Conservation (phyloP, 1,139 yeast genomes). For the Taiozyma sp. region DNA sequence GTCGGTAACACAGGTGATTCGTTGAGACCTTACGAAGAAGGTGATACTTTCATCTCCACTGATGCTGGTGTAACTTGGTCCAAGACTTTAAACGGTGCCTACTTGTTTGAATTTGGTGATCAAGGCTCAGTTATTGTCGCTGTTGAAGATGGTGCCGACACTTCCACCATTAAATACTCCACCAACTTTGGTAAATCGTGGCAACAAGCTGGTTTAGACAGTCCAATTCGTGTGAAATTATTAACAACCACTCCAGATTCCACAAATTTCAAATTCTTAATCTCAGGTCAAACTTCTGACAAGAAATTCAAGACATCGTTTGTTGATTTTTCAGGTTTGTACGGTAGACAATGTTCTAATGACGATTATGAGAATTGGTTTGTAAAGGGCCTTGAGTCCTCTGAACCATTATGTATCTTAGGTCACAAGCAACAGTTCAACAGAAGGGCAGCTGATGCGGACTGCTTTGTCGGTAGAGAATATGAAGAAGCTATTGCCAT, state of each 20-base stretch:
- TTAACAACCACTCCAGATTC: slow-evolving; percentile 65
- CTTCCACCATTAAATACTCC: slow-evolving; percentile 46
- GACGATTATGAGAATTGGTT: slow-evolving; percentile 65
- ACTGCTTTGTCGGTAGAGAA: slow-evolving; percentile 61
- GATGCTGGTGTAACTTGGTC: slow-evolving; percentile 80
- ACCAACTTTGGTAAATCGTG: slow-evolving; percentile 73
- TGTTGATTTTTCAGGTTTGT: slow-evolving; percentile 59
- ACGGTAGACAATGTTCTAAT: slow-evolving; percentile 44
- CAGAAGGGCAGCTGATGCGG: slow-evolving; percentile 62
- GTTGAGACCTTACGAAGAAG: slow-evolving; percentile 24
- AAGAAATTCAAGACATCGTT: slow-evolving; percentile 26
- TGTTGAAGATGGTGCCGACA: slow-evolving; percentile 32
- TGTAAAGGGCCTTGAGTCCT: slow-evolving; percentile 38
- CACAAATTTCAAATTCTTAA: slow-evolving; percentile 54
- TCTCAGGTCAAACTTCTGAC: slow-evolving; percentile 41
- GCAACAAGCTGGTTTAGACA: slow-evolving; percentile 45
- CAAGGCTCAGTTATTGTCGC: slow-evolving; percentile 74
- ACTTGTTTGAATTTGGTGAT: slow-evolving; percentile 67
- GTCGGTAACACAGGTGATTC: slow-evolving; percentile 49
- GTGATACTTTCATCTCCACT: slow-evolving; percentile 59
- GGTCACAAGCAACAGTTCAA: slow-evolving; percentile 67
- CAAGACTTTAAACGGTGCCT: slow-evolving; percentile 49
- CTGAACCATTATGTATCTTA: slow-evolving; percentile 45
- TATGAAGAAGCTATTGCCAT: slow-evolving; percentile 55
- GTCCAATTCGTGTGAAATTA: slow-evolving; percentile 41